Base-by-base conservation (phyloP, 2,329 filamentous ascomycete species). In the Penicillium thymicola region DNA sequence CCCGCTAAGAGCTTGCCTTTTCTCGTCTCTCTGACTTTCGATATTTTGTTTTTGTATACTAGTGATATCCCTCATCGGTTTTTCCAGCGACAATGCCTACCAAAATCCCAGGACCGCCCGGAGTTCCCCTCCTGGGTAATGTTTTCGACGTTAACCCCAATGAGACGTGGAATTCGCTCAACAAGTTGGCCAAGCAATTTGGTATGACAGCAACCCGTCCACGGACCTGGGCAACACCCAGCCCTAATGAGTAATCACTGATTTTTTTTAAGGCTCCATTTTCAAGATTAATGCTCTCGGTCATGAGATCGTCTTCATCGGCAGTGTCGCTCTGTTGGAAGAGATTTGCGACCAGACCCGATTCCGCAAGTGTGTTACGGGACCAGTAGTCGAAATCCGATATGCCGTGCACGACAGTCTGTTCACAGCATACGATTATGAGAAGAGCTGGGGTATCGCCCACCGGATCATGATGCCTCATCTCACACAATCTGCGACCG, bases 261-360 rank as follows among this genome's bases (percentile, higher is more conserved):
- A 32, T 27, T 21, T 49, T 3, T 18, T 34, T 61, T n/a, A n/a
- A 84, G 84, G 84, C 34, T 80, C 82, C 28, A 85, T 88, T 55
- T 88, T 79, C 71, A 81, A 82, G 59, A 73, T 89, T 50, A 77
- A 72, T 5, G 77, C 80, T 13, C 77, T 79, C 2, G 71, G 69
- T 8, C 65, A 72, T 5, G 75, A 78, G 9, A 67, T 77, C 18
- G 76, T 86, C 43, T 73, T 87, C 54, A 74, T 83, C 47, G 79
- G 76, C 37, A 82, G 76, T 38, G 78, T 81, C 25, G 80, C 79
- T 41, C 73, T 89, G 0, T 74, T 88, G 30, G 79, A 87, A 51
- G 86, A 90, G 65, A 69, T 84, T 16, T 89, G 85, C 65, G 83
- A 90, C 58, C 85, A 90, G 71, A 83, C 78, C 56, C 79, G 85